phyloP scores from a whole-genome alignment of 2,329 filamentous ascomycete genomes.

The Volutella citrinella region DNA sequence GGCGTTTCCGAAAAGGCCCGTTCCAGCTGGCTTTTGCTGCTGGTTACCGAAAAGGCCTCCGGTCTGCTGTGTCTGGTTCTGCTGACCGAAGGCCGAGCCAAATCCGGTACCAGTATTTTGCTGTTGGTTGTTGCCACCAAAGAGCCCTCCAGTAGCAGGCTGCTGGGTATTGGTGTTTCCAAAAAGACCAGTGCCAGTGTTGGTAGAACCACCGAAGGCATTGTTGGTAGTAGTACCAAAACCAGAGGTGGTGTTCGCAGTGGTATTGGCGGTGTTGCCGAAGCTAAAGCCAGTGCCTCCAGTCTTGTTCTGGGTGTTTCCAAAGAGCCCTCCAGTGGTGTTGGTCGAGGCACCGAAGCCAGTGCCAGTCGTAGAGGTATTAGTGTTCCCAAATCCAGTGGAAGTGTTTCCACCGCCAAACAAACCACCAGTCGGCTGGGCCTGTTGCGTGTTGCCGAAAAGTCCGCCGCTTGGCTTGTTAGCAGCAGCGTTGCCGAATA shows the following conservation, averaged over 20 bases:
- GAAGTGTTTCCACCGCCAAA: constrained; percentile 25
- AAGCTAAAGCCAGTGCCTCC: constrained; percentile 37
- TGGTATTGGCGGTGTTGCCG: constrained; percentile 39
- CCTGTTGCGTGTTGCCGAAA: constrained; percentile 20
- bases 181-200: constrained; percentile 37
- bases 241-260: constrained; percentile 16
- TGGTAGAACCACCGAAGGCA: constrained; percentile 27
- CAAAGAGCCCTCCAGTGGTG: constrained; percentile 40
- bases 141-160: constrained; percentile 41
- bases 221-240: constrained; percentile 28
- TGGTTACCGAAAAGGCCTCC: constrained; percentile 45
- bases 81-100: constrained; percentile 36
- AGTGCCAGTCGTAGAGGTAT: constrained; percentile 28
- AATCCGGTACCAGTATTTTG: constrained; percentile 23
- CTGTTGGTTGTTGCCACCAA: constrained; percentile 36
- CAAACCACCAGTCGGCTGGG: constrained; percentile 15
- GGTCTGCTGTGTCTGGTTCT: constrained; percentile 28
- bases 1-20: constrained; percentile 27
- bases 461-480: constrained; percentile 24
- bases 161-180: constrained; percentile 33
- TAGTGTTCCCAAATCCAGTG: constrained; percentile 23
- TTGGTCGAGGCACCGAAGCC: constrained; percentile 36
- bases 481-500: constrained; percentile 34
- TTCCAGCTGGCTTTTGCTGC: constrained; percentile 37
- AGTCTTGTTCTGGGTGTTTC: constrained; percentile 38